Percentiles rank a stretch among this genome's conserved stretches.
Evolutionary conservation across 495 filamentous ascomycete species (phyloP).

Genomic region (Aspergillus ostianus): DNA sequence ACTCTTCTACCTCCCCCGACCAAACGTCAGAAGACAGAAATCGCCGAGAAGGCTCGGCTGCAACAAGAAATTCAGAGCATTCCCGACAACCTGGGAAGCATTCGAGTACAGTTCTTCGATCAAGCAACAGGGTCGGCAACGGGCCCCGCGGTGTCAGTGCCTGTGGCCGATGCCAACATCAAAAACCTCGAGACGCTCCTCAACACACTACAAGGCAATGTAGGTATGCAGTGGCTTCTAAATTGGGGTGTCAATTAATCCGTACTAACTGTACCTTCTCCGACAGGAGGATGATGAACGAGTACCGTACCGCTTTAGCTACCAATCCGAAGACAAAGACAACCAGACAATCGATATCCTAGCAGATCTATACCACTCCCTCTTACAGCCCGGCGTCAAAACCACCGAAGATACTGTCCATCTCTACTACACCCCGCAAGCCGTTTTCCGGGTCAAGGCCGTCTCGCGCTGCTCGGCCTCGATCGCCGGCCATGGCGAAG

Average conservation of each 20-base stretch:
- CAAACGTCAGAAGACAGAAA: conserved; percentile 81
- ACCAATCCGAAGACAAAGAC: conserved; percentile 52
- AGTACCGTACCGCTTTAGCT: conserved; percentile 85
- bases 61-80: conserved; percentile 76
- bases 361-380: conserved; percentile 71
- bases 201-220: conserved; percentile 81
- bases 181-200: conserved; percentile 90
- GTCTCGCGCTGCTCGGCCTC: conserved; percentile 86
- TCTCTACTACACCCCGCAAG: conserved; percentile 84
- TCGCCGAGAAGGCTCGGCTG: conserved; percentile 64
- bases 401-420: conserved; percentile 73
- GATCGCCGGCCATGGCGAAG: conserved; percentile 87
- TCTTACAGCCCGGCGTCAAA: conserved; percentile 61
- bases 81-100: conserved; percentile 69
- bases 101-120: conserved; percentile 87
- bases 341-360: conserved; percentile 57
- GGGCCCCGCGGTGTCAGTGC: conserved; percentile 72
- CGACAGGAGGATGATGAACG: conserved; percentile 69
- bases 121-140: conserved; percentile 68
- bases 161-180: conserved; percentile 79
- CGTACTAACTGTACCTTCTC: conserved; percentile 4
- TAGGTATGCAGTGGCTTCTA: conserved; percentile 42
- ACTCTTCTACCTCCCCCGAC: conserved; percentile 86
- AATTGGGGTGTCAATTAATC: neutral
- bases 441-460: conserved; percentile 90